A percentile compares a stretch with the other conserved stretches of the same genome.
These are phyloP conservation scores for Tetradesmus lagerheimii DNA, from an alignment of 139 green algal species.

Conservation along the genomic window DNA sequence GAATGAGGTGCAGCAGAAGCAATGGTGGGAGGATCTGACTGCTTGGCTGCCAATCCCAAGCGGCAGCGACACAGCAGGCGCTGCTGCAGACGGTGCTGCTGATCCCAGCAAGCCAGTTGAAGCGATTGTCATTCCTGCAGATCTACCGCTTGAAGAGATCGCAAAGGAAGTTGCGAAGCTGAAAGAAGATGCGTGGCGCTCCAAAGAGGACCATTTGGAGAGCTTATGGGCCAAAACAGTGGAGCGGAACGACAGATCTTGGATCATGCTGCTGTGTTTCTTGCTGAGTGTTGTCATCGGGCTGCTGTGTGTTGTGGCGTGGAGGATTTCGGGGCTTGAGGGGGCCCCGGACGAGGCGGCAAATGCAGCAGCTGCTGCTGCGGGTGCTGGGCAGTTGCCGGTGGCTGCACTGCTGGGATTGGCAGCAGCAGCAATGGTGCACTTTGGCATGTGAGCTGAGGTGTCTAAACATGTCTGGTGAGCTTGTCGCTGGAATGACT, in stretches of 20 bases:
- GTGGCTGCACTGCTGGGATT: not conserved
- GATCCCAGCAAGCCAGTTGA: slow-evolving; percentile 59
- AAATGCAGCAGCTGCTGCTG: not conserved
- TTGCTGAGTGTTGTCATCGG: slow-evolving; percentile 69
- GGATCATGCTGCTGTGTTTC: slow-evolving; percentile 83
- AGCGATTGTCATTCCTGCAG: slow-evolving; percentile 78
- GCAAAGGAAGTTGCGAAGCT: slow-evolving; percentile 68
- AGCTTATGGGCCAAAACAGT: slow-evolving; percentile 73
- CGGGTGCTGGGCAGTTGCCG: slow-evolving; percentile 15
- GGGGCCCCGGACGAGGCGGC: not conserved
- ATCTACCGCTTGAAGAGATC: slow-evolving; percentile 91
- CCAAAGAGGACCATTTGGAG: slow-evolving; percentile 79
- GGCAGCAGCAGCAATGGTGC: slow-evolving; percentile 10
- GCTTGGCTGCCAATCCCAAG: not conserved
- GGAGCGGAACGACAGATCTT: slow-evolving; percentile 77
- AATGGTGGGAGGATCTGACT: slow-evolving; percentile 51
- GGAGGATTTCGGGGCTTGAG: slow-evolving; percentile 49
- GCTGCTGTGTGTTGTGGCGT: slow-evolving; percentile 82
- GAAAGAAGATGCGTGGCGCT: slow-evolving; percentile 71
- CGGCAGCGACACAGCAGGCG: not conserved
- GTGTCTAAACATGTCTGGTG: no score
- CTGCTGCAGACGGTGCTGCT: not conserved
- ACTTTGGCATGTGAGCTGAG: not conserved
- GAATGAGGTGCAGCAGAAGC: slow-evolving; percentile 24
- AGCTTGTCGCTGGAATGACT: no score